Conservation (phyloP, 225 moss, liverwort and hornwort species). For the Physcomitrellopsis africana region DNA sequence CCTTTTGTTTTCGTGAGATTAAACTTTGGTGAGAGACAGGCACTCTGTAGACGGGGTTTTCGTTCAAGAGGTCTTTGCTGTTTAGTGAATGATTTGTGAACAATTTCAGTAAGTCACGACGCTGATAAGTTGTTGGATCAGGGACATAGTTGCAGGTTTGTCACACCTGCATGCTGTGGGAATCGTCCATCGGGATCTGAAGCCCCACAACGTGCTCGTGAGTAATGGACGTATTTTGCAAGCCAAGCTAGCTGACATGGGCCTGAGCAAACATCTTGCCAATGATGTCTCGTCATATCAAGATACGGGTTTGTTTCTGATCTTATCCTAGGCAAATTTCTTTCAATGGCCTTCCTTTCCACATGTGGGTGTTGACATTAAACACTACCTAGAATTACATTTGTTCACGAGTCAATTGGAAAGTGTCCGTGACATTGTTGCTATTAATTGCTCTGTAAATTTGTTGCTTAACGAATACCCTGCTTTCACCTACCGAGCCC, state of each 20-base stretch:
- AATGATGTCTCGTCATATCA: constrained; percentile 86
- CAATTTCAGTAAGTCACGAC: not conserved
- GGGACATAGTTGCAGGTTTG: constrained; percentile 85
- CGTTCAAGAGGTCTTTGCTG: not conserved
- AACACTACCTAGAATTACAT: constrained; percentile 2
- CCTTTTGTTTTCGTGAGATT: no score
- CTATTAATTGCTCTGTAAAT: not conserved
- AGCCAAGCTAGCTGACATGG: constrained; percentile 99
- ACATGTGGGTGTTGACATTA: not conserved
- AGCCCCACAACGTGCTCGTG: constrained; percentile 96
- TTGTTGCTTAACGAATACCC: not conserved
- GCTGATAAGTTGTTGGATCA: constrained; percentile 26
- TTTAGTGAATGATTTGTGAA: not conserved
- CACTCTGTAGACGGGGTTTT: not conserved
- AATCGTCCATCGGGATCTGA: constrained; percentile 94
- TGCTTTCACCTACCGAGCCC: not conserved
- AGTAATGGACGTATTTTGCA: constrained; percentile 79
- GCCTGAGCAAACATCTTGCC: constrained; percentile 92
- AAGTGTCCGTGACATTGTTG: not conserved
- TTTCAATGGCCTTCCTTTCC: not conserved
- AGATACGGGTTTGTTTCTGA: constrained; percentile 52
- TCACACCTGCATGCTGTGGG: constrained; percentile 86
- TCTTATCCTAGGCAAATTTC: not conserved
- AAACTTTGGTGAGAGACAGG: no score
- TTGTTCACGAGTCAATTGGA: not conserved